phyloP scores from a whole-genome alignment of 2,329 filamentous ascomycete species.

The Nemania abortiva region DNA sequence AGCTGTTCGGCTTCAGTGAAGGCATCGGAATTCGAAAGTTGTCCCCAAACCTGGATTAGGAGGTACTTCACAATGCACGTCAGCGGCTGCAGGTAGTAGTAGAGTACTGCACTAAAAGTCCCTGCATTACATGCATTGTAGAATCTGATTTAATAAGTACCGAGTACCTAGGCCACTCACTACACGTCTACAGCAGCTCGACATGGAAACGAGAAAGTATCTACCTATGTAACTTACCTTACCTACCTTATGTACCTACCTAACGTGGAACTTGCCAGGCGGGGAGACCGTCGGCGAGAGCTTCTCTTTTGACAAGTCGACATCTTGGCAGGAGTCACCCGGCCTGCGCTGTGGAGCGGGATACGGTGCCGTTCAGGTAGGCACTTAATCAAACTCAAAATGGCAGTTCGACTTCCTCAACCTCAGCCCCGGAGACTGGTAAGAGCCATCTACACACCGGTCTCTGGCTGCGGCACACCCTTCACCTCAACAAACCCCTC shows the following conservation, averaged over 20 bases:
- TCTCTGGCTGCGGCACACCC: too few species aligned
- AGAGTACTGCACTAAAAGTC: neutral
- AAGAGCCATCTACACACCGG: too few species aligned
- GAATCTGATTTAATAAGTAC: neutral
- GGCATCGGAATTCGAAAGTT: neutral
- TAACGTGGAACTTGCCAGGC: too few species aligned
- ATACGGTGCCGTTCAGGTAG: conserved; percentile 66
- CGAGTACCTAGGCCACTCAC: conserved; percentile 52
- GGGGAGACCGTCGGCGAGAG: conserved; percentile 58
- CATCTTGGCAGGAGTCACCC: conserved; percentile 67
- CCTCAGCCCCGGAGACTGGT: conserved; percentile 31
- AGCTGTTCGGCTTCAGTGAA: neutral
- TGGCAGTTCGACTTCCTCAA: conserved; percentile 66
- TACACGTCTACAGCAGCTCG: conserved; percentile 49
- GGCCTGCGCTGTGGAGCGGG: conserved; percentile 65
- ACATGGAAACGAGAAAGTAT: conserved; percentile 43
- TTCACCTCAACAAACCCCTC: neutral
- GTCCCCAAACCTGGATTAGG: neutral
- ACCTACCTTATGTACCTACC: too few species aligned
- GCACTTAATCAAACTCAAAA: too few species aligned
- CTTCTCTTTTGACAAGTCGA: conserved; percentile 57
- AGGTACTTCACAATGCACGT: neutral
- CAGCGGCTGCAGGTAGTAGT: neutral
- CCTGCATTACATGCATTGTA: neutral
- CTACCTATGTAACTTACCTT: conserved; percentile 59